Evolutionary conservation across 2,329 filamentous ascomycete species (phyloP), one percentile per base, ranked within the genome.

Genomic region (Neoarthrinium moseri): DNA sequence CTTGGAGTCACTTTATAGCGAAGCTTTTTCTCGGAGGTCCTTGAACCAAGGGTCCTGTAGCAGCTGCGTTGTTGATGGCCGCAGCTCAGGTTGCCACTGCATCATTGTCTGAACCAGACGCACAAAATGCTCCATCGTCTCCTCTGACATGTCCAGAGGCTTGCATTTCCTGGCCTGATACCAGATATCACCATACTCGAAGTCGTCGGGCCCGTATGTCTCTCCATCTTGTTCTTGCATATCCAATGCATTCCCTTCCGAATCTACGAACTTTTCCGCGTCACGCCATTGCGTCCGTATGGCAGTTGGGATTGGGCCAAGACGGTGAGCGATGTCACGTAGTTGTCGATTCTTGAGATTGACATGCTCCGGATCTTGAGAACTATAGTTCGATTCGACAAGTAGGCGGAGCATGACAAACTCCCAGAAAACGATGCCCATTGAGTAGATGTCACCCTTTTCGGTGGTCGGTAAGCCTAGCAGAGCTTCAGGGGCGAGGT

Each of bases 341-440:
- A 40, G 23, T 15, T 40, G 37, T 3, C 3, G 4, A 26, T 17
- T 26, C 12, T 26, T 26, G 4, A 26, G 22, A 26, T 40, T 17
- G 12, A 40, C 24, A n/a, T n/a, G 26, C 26, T 29, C n/a, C 26
- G 26, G 26, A 29, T 29, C 26, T 8, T n/a, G 8, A n/a, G n/a
- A n/a, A 8, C n/a, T n/a, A 29, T 8, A 8, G 8, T 29, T 29
- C 8, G 8, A n/a, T 29, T 29, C 26, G 22, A 40, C 24, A 12
- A 40, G n/a, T 12, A 21, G 17, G 23, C 37, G 37, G 6, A 40
- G 37, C 37, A 29, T 40, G 4, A 40, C 37, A 17, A 29, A 17
- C 23, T 40, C 37, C 37, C 37, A 40, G 17, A 40, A 40, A 21
- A 22, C 20, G 6, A 40, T 22, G 11, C 37, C 37, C 23, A 40